Conservation (phyloP, 1,284 basidiomycete species). For the Chiua sp. region DNA sequence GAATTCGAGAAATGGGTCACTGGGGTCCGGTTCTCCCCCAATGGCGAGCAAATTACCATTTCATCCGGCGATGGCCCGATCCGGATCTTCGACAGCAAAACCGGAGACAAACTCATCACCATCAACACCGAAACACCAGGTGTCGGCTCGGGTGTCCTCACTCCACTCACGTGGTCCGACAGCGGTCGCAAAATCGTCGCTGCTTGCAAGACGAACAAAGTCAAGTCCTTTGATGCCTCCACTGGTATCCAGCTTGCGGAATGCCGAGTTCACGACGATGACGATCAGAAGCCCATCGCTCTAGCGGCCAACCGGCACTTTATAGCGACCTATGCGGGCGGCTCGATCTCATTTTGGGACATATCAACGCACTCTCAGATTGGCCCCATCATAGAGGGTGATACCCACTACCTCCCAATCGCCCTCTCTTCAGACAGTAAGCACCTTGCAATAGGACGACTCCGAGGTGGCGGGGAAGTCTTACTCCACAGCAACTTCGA, state of each 20-base stretch:
- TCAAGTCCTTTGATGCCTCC: not conserved
- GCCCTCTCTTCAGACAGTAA: slow-evolving; percentile 8
- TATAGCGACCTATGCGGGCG: not conserved
- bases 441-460: slow-evolving; percentile 8
- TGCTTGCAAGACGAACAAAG: no score
- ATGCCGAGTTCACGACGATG: not conserved
- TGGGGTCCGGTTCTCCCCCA: not conserved
- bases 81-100: not conserved
- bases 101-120: not conserved
- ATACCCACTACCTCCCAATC: not conserved
- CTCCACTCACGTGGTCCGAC: not conserved
- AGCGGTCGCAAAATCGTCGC: not conserved
- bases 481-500: slow-evolving; percentile 5
- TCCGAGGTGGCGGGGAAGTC: slow-evolving; percentile 10
- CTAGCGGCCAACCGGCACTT: not conserved
- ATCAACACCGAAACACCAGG: not conserved
- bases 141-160: not conserved
- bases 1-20: not conserved
- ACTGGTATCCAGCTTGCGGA: not conserved
- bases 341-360: slow-evolving; percentile 16
- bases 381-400: slow-evolving; percentile 4
- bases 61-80: not conserved
- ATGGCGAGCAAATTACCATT: no score
- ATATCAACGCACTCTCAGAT: not conserved
- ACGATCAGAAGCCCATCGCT: not conserved